Base-by-base conservation (phyloP, 805 yeast genomes). In the Yamadazyma insecticola region DNA sequence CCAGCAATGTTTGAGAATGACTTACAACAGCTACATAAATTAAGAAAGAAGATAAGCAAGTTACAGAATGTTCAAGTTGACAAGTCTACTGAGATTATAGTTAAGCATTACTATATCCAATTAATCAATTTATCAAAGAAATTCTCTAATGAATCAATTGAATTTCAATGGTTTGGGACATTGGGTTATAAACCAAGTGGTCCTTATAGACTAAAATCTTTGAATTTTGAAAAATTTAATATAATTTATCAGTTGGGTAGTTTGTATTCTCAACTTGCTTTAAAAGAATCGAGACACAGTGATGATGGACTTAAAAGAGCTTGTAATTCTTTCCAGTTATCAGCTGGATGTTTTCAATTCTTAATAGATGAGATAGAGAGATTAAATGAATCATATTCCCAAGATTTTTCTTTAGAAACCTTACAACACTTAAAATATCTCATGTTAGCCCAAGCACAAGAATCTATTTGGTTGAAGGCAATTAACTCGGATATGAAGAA, bases 371-470 rank as follows among this genome's bases (percentile, higher is more conserved):
- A 21, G 12, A 23, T 27, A 4, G 26, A 4, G 3, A 6, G 12
- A 5, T 18, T 24, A 16, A 37, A 34, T 16, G 20, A 29, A 5
- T 24, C 24, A 8, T 13, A 13, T n/a, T 26, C 19, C 13, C 24
- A 28, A n/a, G 44, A 41, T 15, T 54, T 84, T 11, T 75, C 74
- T 23, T 25, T 35, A 1, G 66, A 67, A 9, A 74, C 85, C 0
- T 45, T 82, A 7, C 55, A 60, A 9, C 62, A 78, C 12, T 56
- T 88, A 32, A 55, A 67, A 22, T 43, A 51, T 9, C 47, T 87
- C 21, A 73, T 74, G 74, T 49, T 83, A 23, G 92, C 95, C 0
- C 95, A 86, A 47, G 92, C 95, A 0, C 96, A 88, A 54, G 96
- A 89, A 48, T 69, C 76, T 9, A 76, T 81, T 30, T 88, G 96